Evolutionary conservation across 805 yeast genomes (phyloP).

Genomic region (Candida gorgasii): DNA sequence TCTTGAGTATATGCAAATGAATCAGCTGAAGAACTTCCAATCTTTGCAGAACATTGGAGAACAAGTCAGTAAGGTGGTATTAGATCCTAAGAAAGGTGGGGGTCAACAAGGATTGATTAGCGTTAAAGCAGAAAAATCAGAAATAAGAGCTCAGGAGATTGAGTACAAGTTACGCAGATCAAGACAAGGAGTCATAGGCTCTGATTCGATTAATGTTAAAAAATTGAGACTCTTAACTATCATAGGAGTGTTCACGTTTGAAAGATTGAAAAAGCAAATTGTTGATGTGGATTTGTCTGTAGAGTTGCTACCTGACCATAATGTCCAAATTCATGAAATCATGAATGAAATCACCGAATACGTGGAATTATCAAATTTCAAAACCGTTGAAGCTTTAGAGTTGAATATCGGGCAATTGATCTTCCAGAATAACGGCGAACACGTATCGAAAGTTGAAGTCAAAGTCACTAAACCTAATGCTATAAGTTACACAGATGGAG

Average conservation of each 20-base stretch:
- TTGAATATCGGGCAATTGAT: constrained; percentile 65
- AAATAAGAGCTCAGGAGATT: constrained; percentile 56
- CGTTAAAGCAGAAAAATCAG: constrained; percentile 52
- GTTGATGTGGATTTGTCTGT: constrained; percentile 59
- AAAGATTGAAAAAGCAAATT: constrained; percentile 77
- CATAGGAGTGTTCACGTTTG: constrained; percentile 94
- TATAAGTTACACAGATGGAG: constrained; percentile 80
- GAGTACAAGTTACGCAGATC: constrained; percentile 42
- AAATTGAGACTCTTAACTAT: constrained; percentile 65
- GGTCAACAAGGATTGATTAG: constrained; percentile 43
- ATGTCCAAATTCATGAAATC: constrained; percentile 41
- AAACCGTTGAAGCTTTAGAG: constrained; percentile 92
- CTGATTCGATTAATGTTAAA: constrained; percentile 40
- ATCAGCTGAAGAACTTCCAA: constrained; percentile 40
- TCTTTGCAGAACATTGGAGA: constrained; percentile 51
- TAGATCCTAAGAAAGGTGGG: constrained; percentile 45
- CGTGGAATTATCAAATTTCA: constrained; percentile 78
- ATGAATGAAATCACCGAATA: constrained; percentile 54
- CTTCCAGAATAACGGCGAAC: constrained; percentile 37
- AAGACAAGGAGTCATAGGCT: constrained; percentile 15
- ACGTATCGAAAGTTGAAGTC: constrained; percentile 47
- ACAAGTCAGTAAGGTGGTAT: constrained; percentile 44
- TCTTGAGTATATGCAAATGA: constrained; percentile 48
- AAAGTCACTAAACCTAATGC: constrained; percentile 87
- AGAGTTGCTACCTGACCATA: constrained; percentile 23